These are phyloP conservation scores for Cyanidium caldarium DNA, from an alignment of 23 red algal genomes.

Conservation along the genomic window DNA sequence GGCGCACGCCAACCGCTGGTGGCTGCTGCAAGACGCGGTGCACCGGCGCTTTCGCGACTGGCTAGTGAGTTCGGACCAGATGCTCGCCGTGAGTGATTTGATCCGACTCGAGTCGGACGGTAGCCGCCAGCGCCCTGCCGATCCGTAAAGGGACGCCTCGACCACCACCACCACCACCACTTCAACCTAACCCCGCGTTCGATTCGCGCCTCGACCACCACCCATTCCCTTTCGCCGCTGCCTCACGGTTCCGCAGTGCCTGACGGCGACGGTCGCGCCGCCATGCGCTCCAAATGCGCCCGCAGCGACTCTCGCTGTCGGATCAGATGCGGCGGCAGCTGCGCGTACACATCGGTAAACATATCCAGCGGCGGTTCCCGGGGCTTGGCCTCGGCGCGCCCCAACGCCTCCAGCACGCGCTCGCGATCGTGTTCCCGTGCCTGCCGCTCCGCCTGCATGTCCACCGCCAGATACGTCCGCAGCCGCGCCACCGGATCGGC, in stretches of 20 bases:
- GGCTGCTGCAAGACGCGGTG: background rate
- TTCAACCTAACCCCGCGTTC: background rate
- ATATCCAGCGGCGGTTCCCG: background rate
- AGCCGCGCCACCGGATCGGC: constrained; percentile 27
- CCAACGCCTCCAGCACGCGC: constrained; percentile 10
- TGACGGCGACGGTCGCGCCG: background rate
- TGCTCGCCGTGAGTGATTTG: background rate
- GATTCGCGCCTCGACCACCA: background rate
- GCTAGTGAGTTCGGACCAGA: background rate
- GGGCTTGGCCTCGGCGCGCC: constrained; percentile 10
- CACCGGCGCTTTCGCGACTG: background rate
- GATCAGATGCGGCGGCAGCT: constrained; percentile 13
- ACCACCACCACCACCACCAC: background rate
- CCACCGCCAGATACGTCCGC: constrained; percentile 5
- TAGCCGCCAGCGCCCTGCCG: too few relatives aligned
- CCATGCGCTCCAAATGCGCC: background rate
- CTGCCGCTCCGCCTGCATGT: background rate
- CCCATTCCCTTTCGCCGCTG: background rate
- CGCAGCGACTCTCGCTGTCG: constrained; percentile 9
- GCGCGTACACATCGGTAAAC: constrained; percentile 28
- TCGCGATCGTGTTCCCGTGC: constrained; percentile 2
- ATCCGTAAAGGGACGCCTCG: background rate
- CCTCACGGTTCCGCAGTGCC: background rate
- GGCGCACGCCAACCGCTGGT: background rate
- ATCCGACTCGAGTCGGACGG: background rate